Evolutionary conservation across 2,329 filamentous ascomycete species (phyloP).

Genomic region (Colletotrichum karsti): DNA sequence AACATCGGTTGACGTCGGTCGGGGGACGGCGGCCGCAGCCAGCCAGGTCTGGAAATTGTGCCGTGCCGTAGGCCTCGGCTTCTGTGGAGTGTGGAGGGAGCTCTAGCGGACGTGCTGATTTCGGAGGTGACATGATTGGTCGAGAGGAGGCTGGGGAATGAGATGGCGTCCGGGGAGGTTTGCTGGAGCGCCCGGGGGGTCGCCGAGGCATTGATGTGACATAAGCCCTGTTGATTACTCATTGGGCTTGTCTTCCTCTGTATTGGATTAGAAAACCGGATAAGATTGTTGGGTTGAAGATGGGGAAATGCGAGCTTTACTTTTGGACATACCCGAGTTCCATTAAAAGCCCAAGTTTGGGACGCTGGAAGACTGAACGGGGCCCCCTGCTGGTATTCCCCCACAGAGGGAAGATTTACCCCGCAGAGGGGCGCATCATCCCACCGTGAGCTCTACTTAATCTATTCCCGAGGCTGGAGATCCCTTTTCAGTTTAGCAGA

Average conservation of each 20-base stretch:
- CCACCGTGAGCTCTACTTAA: conserved; percentile 7
- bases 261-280: background rate
- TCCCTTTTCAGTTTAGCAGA: conserved; percentile 3
- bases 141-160: conserved; percentile 6
- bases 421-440: conserved; percentile 26
- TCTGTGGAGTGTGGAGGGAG: conserved; percentile 12
- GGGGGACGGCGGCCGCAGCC: background rate
- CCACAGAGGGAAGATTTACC: conserved; percentile 25
- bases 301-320: background rate
- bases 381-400: conserved; percentile 15
- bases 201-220: background rate
- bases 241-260: background rate
- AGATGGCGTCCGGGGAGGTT: conserved; percentile 14
- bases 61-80: conserved; percentile 26
- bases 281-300: background rate
- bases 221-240: background rate
- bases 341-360: background rate
- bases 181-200: background rate
- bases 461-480: conserved; percentile 9
- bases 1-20: conserved; percentile 22
- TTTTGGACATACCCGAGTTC: background rate
- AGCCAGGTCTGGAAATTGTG: conserved; percentile 19
- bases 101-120: conserved; percentile 25
- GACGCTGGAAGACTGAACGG: background rate
- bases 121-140: conserved; percentile 23